A percentile compares a stretch with the other conserved stretches of the same genome.
These are phyloP conservation scores for Zygoascus flipseniorum DNA, from an alignment of 805 yeast species.

Conservation along the genomic window DNA sequence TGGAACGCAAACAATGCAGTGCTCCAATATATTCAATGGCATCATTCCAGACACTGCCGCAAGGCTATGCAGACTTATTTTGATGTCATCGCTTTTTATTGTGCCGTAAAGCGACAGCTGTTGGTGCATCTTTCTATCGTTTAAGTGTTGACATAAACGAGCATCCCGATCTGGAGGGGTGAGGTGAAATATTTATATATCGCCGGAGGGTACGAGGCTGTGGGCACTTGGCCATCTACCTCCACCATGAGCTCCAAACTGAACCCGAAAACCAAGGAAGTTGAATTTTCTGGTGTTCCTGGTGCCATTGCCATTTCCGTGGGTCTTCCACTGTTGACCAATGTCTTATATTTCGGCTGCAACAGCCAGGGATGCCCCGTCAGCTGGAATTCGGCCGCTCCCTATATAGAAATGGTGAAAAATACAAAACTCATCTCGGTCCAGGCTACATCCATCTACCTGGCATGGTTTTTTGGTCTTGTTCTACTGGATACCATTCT, in stretches of 20 bases:
- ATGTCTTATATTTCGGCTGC: conserved; percentile 50
- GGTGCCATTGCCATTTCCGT: conserved; percentile 65
- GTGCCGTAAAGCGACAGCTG: conserved; percentile 29
- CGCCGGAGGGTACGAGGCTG: neutral
- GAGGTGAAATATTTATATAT: neutral
- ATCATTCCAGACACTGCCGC: conserved; percentile 32
- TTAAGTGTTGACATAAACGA: neutral
- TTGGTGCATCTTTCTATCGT: conserved; percentile 24
- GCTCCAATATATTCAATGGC: conserved; percentile 21
- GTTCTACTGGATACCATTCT: conserved; percentile 54
- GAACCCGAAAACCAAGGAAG: conserved; percentile 64
- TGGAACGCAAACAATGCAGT: conserved; percentile 28
- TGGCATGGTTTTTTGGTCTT: conserved; percentile 63
- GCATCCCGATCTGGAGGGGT: neutral
- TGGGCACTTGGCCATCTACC: neutral
- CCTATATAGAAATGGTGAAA: conserved; percentile 12
- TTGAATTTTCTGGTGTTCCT: conserved; percentile 69
- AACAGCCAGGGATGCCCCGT: conserved; percentile 40
- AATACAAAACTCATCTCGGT: conserved; percentile 17
- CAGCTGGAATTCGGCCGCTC: conserved; percentile 13
- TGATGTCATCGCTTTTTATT: conserved; percentile 23
- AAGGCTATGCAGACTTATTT: conserved; percentile 25
- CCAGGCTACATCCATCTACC: conserved; percentile 54
- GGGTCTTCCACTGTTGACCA: conserved; percentile 58
- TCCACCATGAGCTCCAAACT: conserved; percentile 9